Evolutionary conservation across 2,329 filamentous ascomycete species (phyloP).

Genomic region (Daldinia eschscholtzii): DNA sequence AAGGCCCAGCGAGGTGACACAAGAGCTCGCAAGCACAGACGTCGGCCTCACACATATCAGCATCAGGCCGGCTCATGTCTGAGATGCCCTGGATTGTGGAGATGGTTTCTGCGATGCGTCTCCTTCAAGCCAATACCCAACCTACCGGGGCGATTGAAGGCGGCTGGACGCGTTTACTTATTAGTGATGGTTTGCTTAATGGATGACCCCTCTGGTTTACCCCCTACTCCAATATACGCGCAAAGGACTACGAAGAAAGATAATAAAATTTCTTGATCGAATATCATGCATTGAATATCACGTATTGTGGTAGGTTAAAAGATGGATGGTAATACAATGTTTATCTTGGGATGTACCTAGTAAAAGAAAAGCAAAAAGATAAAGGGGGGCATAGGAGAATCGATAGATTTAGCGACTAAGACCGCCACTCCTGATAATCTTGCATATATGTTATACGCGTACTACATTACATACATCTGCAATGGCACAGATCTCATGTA

Average conservation of each 20-base stretch:
- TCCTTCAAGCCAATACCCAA: neutral
- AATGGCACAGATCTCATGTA: conserved; percentile 2
- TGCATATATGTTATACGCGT: neutral
- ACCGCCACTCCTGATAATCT: neutral
- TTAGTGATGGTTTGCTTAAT: neutral
- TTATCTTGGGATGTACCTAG: neutral
- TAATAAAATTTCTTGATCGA: too few relatives aligned
- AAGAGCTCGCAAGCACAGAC: conserved; percentile 19
- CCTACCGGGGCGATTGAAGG: neutral
- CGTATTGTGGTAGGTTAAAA: neutral
- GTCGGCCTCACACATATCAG: conserved; percentile 8
- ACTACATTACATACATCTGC: neutral
- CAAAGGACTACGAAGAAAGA: neutral
- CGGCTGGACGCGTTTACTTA: too few relatives aligned
- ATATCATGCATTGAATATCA: neutral
- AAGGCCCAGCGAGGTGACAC: conserved; percentile 31
- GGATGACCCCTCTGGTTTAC: neutral
- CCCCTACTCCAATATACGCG: neutral
- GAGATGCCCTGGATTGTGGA: conserved; percentile 1
- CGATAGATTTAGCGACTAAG: neutral
- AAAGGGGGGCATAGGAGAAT: neutral
- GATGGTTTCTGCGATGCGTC: neutral
- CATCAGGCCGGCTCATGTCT: conserved; percentile 1
- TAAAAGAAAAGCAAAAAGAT: neutral
- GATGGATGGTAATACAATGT: neutral